Percentiles rank a stretch among this genome's conserved stretches.
Evolutionary conservation across 2,329 filamentous ascomycete genomes (phyloP).

Genomic region (Trichophaea hybrida): DNA sequence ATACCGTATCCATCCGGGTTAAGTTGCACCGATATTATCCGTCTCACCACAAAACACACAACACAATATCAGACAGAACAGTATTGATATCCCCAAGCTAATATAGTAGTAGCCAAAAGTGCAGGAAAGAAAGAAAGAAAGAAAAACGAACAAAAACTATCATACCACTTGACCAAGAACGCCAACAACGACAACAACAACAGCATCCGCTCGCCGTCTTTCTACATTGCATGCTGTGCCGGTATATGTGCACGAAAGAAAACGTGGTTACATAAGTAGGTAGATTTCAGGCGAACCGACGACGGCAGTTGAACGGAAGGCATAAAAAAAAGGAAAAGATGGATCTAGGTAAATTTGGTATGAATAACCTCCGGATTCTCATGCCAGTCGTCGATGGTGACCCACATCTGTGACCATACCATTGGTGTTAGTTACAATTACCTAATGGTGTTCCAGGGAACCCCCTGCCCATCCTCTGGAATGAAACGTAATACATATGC

Average conservation of each 20-base stretch:
- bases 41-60: background rate
- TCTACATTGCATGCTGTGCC: background rate
- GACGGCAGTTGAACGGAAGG: background rate
- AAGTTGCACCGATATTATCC: background rate
- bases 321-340: background rate
- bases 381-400: slow-evolving; percentile 98
- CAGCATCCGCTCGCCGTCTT: too few species aligned
- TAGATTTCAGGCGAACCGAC: background rate
- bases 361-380: slow-evolving; percentile 99
- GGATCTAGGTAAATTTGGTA: slow-evolving; percentile 58
- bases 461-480: background rate
- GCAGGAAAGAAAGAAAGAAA: background rate
- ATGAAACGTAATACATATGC: slow-evolving; percentile 16
- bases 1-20: too few species aligned
- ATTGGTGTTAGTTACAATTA: background rate
- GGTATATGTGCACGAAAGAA: background rate
- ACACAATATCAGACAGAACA: background rate
- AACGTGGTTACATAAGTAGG: background rate
- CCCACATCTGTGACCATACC: slow-evolving; percentile 67
- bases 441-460: background rate
- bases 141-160: background rate
- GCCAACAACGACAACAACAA: background rate
- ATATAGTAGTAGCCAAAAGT: background rate
- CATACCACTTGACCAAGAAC: background rate
- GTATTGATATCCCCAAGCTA: background rate